phyloP scores from a whole-genome alignment of 2,329 filamentous ascomycete species.

The Hymenoscyphus occultus region DNA sequence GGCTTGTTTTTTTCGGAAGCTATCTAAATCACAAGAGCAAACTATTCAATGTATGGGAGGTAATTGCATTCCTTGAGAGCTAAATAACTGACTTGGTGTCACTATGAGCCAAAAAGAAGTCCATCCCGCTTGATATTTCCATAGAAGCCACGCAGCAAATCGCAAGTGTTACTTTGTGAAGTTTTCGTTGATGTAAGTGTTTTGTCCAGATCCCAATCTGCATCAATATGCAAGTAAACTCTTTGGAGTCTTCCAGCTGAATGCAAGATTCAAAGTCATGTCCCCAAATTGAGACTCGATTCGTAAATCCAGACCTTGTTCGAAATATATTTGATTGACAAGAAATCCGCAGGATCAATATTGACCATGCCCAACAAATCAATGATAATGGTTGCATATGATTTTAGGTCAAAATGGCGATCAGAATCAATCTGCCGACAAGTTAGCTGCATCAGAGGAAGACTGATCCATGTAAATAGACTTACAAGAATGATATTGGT shows the following conservation, averaged over 20 bases:
- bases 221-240: conserved; percentile 12
- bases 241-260: background rate
- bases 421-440: conserved; percentile 6
- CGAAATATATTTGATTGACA: conserved; percentile 8
- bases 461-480: background rate
- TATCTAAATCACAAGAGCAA: background rate
- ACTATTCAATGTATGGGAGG: background rate
- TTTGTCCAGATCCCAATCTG: conserved; percentile 6
- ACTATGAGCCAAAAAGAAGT: conserved; percentile 5
- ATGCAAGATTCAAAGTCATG: conserved; percentile 10
- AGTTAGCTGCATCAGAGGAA: conserved; percentile 8
- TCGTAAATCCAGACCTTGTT: conserved; percentile 10
- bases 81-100: conserved; percentile 7
- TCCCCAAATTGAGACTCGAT: conserved; percentile 11
- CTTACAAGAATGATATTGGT: conserved; percentile 23
- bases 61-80: conserved; percentile 4
- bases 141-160: conserved; percentile 7
- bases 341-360: background rate
- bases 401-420: conserved; percentile 13
- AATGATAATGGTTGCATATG: conserved; percentile 10
- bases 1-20: too few relatives aligned
- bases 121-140: conserved; percentile 2
- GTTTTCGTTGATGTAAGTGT: background rate
- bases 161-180: background rate
- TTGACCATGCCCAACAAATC: conserved; percentile 12